These are phyloP conservation scores for Skeletonema tropicum DNA, from an alignment of 108 stramenopile genomes.

Conservation along the genomic window DNA sequence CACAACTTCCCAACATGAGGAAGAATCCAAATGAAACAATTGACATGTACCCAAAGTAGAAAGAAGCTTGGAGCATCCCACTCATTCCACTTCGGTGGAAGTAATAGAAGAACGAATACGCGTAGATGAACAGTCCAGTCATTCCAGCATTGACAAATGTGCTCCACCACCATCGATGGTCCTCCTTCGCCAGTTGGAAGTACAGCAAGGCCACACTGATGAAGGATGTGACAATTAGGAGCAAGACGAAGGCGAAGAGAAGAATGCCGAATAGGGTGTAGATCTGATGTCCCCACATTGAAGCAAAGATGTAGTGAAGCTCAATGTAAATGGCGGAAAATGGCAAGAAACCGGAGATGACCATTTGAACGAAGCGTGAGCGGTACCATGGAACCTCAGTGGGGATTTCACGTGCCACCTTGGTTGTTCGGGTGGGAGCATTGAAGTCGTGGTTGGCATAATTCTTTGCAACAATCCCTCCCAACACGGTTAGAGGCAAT, in stretches of 20 bases:
- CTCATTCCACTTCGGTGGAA: conserved; percentile 94
- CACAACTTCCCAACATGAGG: conserved; percentile 95
- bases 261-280: conserved; percentile 99
- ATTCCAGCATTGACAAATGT: conserved; percentile 94
- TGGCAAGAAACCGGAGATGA: conserved; percentile 98
- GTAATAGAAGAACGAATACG: conserved; percentile 96
- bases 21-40: conserved; percentile 93
- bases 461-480: conserved; percentile 92
- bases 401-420: conserved; percentile 96
- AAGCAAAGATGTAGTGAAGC: conserved; percentile 96
- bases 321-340: conserved; percentile 99
- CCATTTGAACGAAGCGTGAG: conserved; percentile 68
- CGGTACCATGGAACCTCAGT: conserved; percentile 85
- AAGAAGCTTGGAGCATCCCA: conserved; percentile 92
- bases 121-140: conserved; percentile 95
- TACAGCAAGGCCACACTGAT: conserved; percentile 95
- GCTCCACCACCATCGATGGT: conserved; percentile 99
- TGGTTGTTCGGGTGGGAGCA: conserved; percentile 96
- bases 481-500: conserved; percentile 91
- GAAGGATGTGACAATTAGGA: conserved; percentile 92
- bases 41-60: conserved; percentile 99
- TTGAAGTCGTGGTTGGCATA: conserved; percentile 85
- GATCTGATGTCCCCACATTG: conserved; percentile 99
- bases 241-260: conserved; percentile 91
- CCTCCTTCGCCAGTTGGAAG: conserved; percentile 97